Conservation (phyloP, 2,329 filamentous ascomycete species). For the Penicillium frequentans region DNA sequence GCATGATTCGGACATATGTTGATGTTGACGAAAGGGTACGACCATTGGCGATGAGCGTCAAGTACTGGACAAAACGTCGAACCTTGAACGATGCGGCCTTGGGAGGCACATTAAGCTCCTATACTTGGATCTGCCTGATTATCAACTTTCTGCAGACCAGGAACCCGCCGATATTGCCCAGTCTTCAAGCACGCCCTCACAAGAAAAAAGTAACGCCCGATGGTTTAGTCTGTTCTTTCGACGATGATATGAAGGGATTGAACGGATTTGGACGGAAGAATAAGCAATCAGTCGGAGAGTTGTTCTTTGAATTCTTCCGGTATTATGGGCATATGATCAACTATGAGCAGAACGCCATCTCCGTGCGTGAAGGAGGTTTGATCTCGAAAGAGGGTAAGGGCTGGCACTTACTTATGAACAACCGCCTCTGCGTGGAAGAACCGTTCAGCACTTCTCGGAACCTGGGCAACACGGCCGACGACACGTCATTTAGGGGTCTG, state of each 20-base stretch:
- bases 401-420: slow-evolving; percentile 78
- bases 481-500: slow-evolving; percentile 87
- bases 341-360: slow-evolving; percentile 80
- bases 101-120: slow-evolving; percentile 92
- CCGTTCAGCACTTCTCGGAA: slow-evolving; percentile 90
- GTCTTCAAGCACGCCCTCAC: slow-evolving; percentile 73
- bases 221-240: slow-evolving; percentile 73
- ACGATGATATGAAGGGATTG: slow-evolving; percentile 77
- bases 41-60: slow-evolving; percentile 92
- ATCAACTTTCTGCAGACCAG: slow-evolving; percentile 92
- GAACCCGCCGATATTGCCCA: slow-evolving; percentile 78
- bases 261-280: slow-evolving; percentile 75
- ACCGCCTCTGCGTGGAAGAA: slow-evolving; percentile 90
- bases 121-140: slow-evolving; percentile 99
- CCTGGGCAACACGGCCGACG: slow-evolving; percentile 92
- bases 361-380: slow-evolving; percentile 76
- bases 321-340: slow-evolving; percentile 93
- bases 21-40: slow-evolving; percentile 88
- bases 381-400: slow-evolving; percentile 82
- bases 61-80: slow-evolving; percentile 92
- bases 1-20: slow-evolving; percentile 97
- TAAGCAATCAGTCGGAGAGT: slow-evolving; percentile 74
- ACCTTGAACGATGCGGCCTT: slow-evolving; percentile 97
- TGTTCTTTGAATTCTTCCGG: slow-evolving; percentile 95
- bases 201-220: slow-evolving; percentile 62